Conservation (phyloP, 805 yeast species). For the Candida tammaniensis region DNA sequence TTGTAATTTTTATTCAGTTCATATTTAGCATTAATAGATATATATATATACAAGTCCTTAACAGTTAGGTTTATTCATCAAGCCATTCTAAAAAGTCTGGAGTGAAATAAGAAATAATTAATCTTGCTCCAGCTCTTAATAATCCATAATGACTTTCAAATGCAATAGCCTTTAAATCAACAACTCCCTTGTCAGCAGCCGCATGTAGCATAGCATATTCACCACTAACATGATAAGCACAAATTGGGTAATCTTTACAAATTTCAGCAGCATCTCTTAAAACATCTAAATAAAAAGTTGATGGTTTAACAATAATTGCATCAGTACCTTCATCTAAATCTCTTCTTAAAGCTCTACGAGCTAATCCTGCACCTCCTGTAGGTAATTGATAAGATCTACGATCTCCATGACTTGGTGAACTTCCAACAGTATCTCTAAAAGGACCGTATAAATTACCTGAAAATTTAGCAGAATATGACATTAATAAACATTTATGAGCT, state of each 20-base stretch:
- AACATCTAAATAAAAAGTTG: constrained; percentile 90
- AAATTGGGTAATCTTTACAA: constrained; percentile 81
- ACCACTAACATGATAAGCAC: constrained; percentile 96
- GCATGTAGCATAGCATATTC: constrained; percentile 98
- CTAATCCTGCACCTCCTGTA: constrained; percentile 87
- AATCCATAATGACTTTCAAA: constrained; percentile 90
- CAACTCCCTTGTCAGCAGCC: constrained; percentile 93
- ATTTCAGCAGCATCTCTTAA: constrained; percentile 83
- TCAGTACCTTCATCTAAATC: constrained; percentile 94
- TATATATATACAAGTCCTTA: constrained; percentile 2
- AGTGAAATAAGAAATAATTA: constrained; percentile 88
- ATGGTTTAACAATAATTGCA: constrained; percentile 92
- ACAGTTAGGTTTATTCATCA: constrained; percentile 9
- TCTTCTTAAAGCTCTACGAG: constrained; percentile 83
- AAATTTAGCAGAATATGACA: constrained; percentile 95
- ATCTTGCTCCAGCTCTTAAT: constrained; percentile 92
- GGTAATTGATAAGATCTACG: constrained; percentile 93
- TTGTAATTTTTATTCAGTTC: not conserved
- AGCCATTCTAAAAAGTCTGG: constrained; percentile 97
- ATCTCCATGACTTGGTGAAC: constrained; percentile 86
- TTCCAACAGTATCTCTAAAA: constrained; percentile 95
- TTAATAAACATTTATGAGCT: constrained; percentile 83
- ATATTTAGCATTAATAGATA: constrained; percentile 1
- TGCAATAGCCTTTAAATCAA: constrained; percentile 77
- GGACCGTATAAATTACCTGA: constrained; percentile 93